Base-by-base conservation (phyloP, 306 rosid genomes). In the Sesbania bispinosa region DNA sequence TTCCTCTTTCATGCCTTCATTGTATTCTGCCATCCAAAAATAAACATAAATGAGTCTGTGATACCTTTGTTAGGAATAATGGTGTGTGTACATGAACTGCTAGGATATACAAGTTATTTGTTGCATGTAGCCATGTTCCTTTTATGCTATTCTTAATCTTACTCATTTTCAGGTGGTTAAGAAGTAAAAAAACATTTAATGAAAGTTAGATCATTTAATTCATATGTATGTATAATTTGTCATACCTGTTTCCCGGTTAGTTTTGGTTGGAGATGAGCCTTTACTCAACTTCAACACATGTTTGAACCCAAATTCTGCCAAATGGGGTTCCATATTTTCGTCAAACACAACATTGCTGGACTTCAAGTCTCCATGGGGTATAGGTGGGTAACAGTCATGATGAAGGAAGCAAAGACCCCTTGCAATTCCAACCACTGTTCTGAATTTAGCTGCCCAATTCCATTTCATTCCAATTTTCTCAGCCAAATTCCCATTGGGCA, bases 381-480 rank as follows among this genome's bases (percentile, higher is more conserved):
- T 86, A 73, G 95, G 80, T 7, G 98, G 96, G 80, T 30, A 85
- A 54, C 96, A 87, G 18, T 87, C 84, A 71, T 89, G 98, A 81
- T 94, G 98, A 86, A 94, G 97, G 81, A 94, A 94, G 78, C 82
- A 27, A 14, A 94, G 82, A 29, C 96, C 98, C 45, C 80, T 90
- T 51, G 95, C 95, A 75, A 90, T 83, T 48, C 95, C 90, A 38
- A 81, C 64, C 36, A 89, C 77, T 45, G 84, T 85, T 82, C 79
- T 86, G 89, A 82, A 82, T 68, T 94, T 94, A 39, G 78, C 73
- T 62, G 71, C 69, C 96, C 96, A 94, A 21, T 84, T 95, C 83
- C 87, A 86, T 51, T 79, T 82, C 62, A 62, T 64, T 36, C 84
- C 81, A 33, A 94, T 78, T 57, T 81, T 90, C 78, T 94, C 98